Percentiles rank a stretch among this genome's conserved stretches.
Conservation (phyloP, 345 rosid genomes). For the Pistacia vera region DNA sequence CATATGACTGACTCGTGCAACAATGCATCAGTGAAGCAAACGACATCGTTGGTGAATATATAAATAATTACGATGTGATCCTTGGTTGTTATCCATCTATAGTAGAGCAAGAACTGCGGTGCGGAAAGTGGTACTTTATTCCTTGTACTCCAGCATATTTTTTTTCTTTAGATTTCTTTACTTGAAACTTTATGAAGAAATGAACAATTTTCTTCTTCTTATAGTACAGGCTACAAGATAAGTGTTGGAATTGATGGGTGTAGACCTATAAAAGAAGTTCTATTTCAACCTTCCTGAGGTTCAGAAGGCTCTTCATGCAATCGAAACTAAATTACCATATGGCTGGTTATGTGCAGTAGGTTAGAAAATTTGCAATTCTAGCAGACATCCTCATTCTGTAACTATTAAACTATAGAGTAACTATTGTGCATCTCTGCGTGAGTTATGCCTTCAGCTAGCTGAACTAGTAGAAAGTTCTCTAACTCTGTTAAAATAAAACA, state of each 20-base stretch:
- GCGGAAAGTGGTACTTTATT: slow-evolving; percentile 54
- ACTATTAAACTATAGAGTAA: neutral
- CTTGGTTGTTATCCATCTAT: slow-evolving; percentile 86
- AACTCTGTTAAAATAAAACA: neutral
- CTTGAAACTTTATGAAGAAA: neutral
- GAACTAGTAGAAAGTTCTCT: neutral
- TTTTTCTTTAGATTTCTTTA: neutral
- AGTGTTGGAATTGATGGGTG: slow-evolving; percentile 91
- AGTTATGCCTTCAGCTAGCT: neutral
- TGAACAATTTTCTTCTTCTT: neutral
- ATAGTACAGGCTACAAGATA: slow-evolving; percentile 58
- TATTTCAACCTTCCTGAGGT: slow-evolving; percentile 89
- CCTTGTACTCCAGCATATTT: neutral
- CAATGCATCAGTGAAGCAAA: slow-evolving; percentile 56
- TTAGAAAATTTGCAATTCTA: slow-evolving; percentile 25
- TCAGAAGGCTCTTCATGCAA: slow-evolving; percentile 90
- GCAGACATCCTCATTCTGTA: neutral
- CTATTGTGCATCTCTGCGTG: too few species aligned
- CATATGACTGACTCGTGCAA: slow-evolving; percentile 52
- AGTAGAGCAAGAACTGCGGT: slow-evolving; percentile 85
- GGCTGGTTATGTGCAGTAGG: slow-evolving; percentile 85
- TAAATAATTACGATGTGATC: slow-evolving; percentile 78
- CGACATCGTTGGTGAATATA: slow-evolving; percentile 56
- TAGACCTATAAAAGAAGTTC: slow-evolving; percentile 59
- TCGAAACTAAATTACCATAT: slow-evolving; percentile 63